Evolutionary conservation across 345 rosid genomes (phyloP).

Genomic region (Lepidium sativum): DNA sequence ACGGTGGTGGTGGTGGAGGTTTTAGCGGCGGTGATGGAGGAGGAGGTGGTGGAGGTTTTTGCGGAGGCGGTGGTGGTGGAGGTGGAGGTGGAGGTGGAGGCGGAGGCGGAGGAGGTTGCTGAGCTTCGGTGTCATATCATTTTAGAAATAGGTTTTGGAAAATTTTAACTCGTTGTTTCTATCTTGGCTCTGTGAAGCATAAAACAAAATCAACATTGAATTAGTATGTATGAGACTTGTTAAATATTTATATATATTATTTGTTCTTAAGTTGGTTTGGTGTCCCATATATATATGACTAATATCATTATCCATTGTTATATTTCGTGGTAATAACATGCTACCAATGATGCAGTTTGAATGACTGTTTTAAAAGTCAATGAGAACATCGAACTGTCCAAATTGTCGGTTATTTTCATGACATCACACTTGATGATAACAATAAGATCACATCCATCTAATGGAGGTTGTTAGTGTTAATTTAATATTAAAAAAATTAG

Average conservation of each 20-base stretch:
- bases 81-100: background rate
- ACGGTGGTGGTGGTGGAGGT: background rate
- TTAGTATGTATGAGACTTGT: too few relatives aligned
- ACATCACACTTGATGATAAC: background rate
- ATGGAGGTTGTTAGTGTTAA: too few relatives aligned
- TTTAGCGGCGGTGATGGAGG: background rate
- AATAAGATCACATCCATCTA: too few relatives aligned
- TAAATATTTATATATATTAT: too few relatives aligned
- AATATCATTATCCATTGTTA: background rate
- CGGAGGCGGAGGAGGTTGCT: background rate
- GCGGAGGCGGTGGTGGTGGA: background rate
- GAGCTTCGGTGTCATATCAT: too few relatives aligned
- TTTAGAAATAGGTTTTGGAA: too few relatives aligned
- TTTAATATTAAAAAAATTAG: too few relatives aligned
- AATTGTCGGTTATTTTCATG: background rate
- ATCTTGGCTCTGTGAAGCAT: too few relatives aligned
- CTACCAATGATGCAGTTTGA: background rate
- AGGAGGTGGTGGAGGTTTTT: background rate
- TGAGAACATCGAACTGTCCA: background rate
- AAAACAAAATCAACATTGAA: too few relatives aligned
- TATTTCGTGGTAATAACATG: background rate
- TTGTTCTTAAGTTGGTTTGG: too few relatives aligned
- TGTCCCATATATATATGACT: background rate
- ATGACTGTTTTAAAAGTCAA: background rate
- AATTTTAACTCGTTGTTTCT: too few relatives aligned